Conservation (phyloP, 2,329 filamentous ascomycete species). For the Penicillium sp. region DNA sequence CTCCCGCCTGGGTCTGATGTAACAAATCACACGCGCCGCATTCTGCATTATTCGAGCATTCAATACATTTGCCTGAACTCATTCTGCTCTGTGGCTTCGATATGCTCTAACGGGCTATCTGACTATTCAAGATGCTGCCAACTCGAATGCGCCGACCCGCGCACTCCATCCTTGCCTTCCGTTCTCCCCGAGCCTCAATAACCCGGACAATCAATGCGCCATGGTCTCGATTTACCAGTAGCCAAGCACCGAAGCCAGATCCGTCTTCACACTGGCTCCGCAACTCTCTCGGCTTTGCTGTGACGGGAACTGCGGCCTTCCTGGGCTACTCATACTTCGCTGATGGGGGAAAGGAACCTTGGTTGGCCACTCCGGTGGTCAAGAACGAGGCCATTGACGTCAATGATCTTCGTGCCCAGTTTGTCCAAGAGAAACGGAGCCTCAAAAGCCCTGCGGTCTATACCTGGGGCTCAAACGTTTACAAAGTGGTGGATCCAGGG, state of each 20-base stretch:
- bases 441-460: constrained; percentile 85
- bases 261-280: constrained; percentile 32
- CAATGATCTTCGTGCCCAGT: constrained; percentile 79
- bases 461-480: constrained; percentile 86
- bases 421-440: constrained; percentile 83
- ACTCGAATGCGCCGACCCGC: constrained; percentile 28
- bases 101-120: constrained; percentile 6
- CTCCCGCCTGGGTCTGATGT: constrained; percentile 33
- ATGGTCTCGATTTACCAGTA: constrained; percentile 34
- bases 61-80: constrained; percentile 14
- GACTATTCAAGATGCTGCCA: constrained; percentile 28
- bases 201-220: constrained; percentile 22
- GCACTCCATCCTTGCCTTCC: constrained; percentile 23
- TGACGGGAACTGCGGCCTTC: constrained; percentile 34
- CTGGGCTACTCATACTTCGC: constrained; percentile 35
- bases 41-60: not conserved
- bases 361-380: constrained; percentile 19
- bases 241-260: constrained; percentile 17
- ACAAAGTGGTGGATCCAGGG: constrained; percentile 81
- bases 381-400: constrained; percentile 25
- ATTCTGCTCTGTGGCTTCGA: not conserved
- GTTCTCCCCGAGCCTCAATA: constrained; percentile 18
- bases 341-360: constrained; percentile 18
- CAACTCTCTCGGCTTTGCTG: constrained; percentile 33
- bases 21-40: constrained; percentile 17